These are phyloP conservation scores for Orychophragmus violaceus DNA, from an alignment of 345 rosid genomes.

Conservation along the genomic window DNA sequence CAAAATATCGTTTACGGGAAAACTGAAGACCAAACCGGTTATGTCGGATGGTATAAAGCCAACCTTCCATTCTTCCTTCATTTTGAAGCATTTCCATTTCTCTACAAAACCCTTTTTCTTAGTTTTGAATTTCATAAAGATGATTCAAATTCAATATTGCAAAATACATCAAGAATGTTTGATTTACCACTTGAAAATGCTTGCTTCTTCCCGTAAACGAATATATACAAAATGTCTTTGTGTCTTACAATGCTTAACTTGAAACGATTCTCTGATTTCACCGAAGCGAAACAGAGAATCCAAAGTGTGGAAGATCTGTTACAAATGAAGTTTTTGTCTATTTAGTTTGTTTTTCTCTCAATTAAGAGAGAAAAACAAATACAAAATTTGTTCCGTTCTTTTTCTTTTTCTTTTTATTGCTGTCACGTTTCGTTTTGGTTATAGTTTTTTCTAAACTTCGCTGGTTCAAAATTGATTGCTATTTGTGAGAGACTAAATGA, in stretches of 20 bases:
- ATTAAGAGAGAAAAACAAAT: slow-evolving; percentile 20
- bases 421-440: slow-evolving; percentile 5
- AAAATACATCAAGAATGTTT: not conserved
- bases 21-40: slow-evolving; percentile 71
- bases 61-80: slow-evolving; percentile 76
- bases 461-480: slow-evolving; percentile 25
- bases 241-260: not conserved
- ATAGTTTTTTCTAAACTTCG: not conserved
- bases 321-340: not conserved
- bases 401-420: not conserved
- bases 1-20: slow-evolving; percentile 71
- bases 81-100: slow-evolving; percentile 32
- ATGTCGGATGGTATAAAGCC: slow-evolving; percentile 72
- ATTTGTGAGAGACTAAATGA: slow-evolving; percentile 21
- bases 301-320: slow-evolving; percentile 2
- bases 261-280: slow-evolving; percentile 65
- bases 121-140: not conserved
- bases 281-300: slow-evolving; percentile 67
- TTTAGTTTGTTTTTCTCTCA: slow-evolving; percentile 7
- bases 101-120: not conserved
- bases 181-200: slow-evolving; percentile 1
- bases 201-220: not conserved
- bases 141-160: not conserved
- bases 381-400: not conserved
- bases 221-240: not conserved